phyloP scores from a whole-genome alignment of 108 stramenopile genomes.

The Cylindrotheca fusiformis region DNA sequence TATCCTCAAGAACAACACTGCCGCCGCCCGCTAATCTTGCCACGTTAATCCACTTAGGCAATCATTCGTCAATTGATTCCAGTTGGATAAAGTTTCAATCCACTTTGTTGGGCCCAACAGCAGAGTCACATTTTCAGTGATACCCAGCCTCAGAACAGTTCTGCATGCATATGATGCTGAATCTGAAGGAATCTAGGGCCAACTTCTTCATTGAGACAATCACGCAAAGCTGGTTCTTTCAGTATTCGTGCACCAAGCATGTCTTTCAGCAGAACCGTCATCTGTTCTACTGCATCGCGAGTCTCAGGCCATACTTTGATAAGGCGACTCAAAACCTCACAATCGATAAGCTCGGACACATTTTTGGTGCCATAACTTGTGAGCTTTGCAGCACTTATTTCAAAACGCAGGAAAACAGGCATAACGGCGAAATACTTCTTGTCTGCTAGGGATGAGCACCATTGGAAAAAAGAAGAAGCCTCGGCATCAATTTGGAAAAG shows the following conservation, averaged over 20 bases:
- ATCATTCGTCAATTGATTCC: too few species aligned
- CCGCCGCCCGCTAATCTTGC: slow-evolving; percentile 7
- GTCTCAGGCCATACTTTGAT: neutral
- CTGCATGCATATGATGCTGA: too few species aligned
- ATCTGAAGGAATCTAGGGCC: too few species aligned
- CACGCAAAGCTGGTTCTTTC: too few species aligned
- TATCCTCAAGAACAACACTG: slow-evolving; percentile 32
- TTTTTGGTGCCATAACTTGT: neutral
- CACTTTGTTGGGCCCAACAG: too few species aligned
- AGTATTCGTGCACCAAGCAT: neutral
- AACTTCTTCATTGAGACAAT: too few species aligned
- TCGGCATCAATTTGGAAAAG: neutral
- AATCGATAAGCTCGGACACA: neutral
- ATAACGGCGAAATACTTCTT: neutral
- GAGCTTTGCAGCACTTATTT: neutral
- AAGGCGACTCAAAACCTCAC: neutral
- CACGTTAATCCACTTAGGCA: too few species aligned
- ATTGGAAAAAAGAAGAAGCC: neutral
- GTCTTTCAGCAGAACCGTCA: neutral
- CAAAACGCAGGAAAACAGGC: neutral
- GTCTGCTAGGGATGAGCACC: neutral
- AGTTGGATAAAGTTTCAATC: too few species aligned
- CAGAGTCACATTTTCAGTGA: too few species aligned
- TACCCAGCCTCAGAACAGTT: too few species aligned
- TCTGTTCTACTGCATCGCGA: neutral